Evolutionary conservation across 441 rosid genomes (phyloP), one percentile per base, ranked within the genome.

Genomic region (Lepidium campestre): DNA sequence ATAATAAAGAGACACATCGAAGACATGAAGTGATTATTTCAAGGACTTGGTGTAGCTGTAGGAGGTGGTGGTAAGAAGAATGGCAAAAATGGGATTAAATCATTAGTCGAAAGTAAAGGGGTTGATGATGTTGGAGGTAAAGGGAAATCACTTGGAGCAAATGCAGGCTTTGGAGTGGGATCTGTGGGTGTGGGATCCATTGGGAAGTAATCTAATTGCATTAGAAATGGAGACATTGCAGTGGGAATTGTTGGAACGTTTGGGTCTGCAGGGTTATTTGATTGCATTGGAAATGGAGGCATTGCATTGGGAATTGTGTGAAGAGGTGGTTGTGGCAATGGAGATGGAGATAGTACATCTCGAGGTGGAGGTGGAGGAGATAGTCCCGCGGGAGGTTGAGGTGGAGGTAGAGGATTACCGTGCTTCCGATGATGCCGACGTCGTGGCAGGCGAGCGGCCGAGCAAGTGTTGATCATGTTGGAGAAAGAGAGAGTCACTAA

Each of bases 371-470:
- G n/a, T n/a, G n/a, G n/a, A n/a, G 63, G 75, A 54, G 75, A 69
- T 46, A 70, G 50, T 70, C 69, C 75, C 75, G 39, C 56, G 7
- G 57, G 63, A 7, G 75, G 75, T 31, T 70, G 75, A 41, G 57
- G 65, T 41, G n/a, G n/a, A n/a, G n/a, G n/a, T 22, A 1, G 23
- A 22, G 23, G n/a, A n/a, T n/a, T n/a, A n/a, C n/a, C n/a, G n/a
- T n/a, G n/a, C n/a, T n/a, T n/a, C n/a, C n/a, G n/a, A n/a, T n/a
- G n/a, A n/a, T n/a, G n/a, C n/a, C n/a, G n/a, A n/a, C n/a, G n/a
- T n/a, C n/a, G n/a, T n/a, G n/a, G n/a, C n/a, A n/a, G n/a, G n/a
- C n/a, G n/a, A n/a, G 76, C 17, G 35, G 71, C 76, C 4, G 13
- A 58, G 40, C 72, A 58, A 3, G 42, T 65, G 42, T 72, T 41